Conservation (phyloP, 2,329 filamentous ascomycete species). For the Cercospora sp. region DNA sequence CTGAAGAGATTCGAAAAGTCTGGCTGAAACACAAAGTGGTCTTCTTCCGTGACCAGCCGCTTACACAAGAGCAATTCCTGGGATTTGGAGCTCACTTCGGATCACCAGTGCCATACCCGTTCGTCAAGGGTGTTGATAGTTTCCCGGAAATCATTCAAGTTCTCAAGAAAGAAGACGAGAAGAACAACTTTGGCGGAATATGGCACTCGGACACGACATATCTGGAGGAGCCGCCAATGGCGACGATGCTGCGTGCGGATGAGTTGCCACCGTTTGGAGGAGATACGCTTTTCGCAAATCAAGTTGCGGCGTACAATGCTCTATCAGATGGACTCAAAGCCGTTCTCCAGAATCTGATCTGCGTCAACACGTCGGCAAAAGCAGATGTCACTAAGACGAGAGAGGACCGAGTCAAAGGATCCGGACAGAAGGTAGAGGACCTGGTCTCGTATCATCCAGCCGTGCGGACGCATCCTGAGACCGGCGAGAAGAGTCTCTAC, state of each 20-base stretch:
- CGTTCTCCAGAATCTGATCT: constrained; percentile 63
- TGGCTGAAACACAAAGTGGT: constrained; percentile 76
- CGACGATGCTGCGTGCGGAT: constrained; percentile 25
- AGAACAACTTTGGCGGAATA: constrained; percentile 31
- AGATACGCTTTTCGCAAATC: constrained; percentile 79
- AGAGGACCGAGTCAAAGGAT: constrained; percentile 55
- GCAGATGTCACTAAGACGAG: constrained; percentile 44
- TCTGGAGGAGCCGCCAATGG: constrained; percentile 29
- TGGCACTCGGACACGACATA: constrained; percentile 32
- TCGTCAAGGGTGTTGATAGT: constrained; percentile 29
- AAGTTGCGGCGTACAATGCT: constrained; percentile 75
- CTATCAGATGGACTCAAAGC: constrained; percentile 78
- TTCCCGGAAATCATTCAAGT: constrained; percentile 30
- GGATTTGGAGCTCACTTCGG: constrained; percentile 46
- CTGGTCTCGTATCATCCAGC: constrained; percentile 72
- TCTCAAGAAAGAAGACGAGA: constrained; percentile 29
- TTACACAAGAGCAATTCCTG: constrained; percentile 67
- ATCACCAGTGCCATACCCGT: constrained; percentile 35
- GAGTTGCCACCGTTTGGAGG: constrained; percentile 56
- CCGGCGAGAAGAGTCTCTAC: constrained; percentile 77
- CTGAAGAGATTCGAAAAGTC: constrained; percentile 71
- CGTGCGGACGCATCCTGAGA: constrained; percentile 75
- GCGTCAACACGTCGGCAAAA: constrained; percentile 71
- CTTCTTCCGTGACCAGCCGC: constrained; percentile 71
- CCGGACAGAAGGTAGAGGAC: constrained; percentile 72